Percentiles rank a stretch among this genome's conserved stretches.
Conservation (phyloP, 805 yeast genomes). For the Ogataea polymorpha region DNA sequence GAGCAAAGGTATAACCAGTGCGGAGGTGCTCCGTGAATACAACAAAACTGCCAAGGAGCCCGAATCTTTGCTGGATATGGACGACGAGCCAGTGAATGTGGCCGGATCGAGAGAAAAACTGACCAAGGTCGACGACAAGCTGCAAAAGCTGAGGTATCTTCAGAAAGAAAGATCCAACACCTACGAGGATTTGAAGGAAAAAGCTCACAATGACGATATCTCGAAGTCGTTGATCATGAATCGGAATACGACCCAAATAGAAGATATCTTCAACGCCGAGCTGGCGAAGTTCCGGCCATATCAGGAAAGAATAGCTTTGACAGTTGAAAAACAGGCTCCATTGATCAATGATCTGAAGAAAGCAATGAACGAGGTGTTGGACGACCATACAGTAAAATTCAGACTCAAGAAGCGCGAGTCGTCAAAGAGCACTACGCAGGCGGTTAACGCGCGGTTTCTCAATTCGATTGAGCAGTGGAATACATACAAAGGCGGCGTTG, state of each 20-base stretch:
- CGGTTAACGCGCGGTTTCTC: slow-evolving; percentile 41
- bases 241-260: slow-evolving; percentile 39
- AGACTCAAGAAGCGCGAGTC: slow-evolving; percentile 42
- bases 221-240: slow-evolving; percentile 70
- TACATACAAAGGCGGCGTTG: slow-evolving; percentile 53
- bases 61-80: slow-evolving; percentile 61
- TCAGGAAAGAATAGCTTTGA: slow-evolving; percentile 61
- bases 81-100: slow-evolving; percentile 38
- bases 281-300: slow-evolving; percentile 72
- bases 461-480: slow-evolving; percentile 57
- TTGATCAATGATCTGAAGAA: slow-evolving; percentile 43
- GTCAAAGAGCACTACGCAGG: slow-evolving; percentile 35
- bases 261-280: slow-evolving; percentile 62
- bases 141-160: slow-evolving; percentile 59
- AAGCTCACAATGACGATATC: slow-evolving; percentile 79
- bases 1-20: slow-evolving; percentile 40
- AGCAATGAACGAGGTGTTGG: slow-evolving; percentile 44
- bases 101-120: slow-evolving; percentile 38
- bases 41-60: slow-evolving; percentile 13
- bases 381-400: slow-evolving; percentile 41
- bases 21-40: slow-evolving; percentile 36
- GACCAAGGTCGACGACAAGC: slow-evolving; percentile 49
- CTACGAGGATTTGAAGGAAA: slow-evolving; percentile 61
- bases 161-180: slow-evolving; percentile 62
- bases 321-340: slow-evolving; percentile 61